These are phyloP conservation scores for Ophiostoma tasmaniense DNA, from an alignment of 2,329 filamentous ascomycete genomes.

Conservation along the genomic window DNA sequence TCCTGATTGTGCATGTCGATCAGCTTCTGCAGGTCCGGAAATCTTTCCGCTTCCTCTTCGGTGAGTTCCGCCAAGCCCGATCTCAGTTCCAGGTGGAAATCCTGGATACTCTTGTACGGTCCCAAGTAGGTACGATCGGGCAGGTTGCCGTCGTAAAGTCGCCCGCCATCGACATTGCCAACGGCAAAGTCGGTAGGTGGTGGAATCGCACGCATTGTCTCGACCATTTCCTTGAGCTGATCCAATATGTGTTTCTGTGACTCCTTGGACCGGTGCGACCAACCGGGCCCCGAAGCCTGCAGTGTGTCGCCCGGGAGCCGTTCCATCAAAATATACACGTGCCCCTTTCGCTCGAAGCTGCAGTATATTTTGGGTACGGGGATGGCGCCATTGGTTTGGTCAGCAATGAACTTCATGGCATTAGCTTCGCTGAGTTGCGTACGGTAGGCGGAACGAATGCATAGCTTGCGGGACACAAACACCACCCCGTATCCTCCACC, in stretches of 20 bases:
- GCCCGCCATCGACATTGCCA: slow-evolving; percentile 25
- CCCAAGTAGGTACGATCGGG: neutral
- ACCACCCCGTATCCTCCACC: neutral
- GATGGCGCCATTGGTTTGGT: slow-evolving; percentile 23
- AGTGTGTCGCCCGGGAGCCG: slow-evolving; percentile 23
- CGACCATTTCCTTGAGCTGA: neutral
- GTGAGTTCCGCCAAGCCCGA: neutral
- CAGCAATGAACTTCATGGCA: slow-evolving; percentile 32
- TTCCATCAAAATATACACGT: slow-evolving; percentile 40
- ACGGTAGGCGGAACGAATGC: neutral
- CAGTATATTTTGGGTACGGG: slow-evolving; percentile 38
- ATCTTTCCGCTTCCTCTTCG: neutral
- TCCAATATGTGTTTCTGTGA: neutral
- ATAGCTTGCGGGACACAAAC: neutral
- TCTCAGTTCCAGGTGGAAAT: slow-evolving; percentile 2
- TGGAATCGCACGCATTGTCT: neutral
- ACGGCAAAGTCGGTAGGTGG: neutral
- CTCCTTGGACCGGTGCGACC: slow-evolving; percentile 9
- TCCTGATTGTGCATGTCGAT: neutral
- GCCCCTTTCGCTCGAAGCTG: slow-evolving; percentile 33
- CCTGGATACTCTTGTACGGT: neutral
- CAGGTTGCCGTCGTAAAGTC: slow-evolving; percentile 26
- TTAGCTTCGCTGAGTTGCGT: slow-evolving; percentile 1
- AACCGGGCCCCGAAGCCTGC: slow-evolving; percentile 17
- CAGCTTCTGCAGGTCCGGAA: neutral